These are phyloP conservation scores for Candida pini DNA, from an alignment of 805 yeast species.

Conservation along the genomic window DNA sequence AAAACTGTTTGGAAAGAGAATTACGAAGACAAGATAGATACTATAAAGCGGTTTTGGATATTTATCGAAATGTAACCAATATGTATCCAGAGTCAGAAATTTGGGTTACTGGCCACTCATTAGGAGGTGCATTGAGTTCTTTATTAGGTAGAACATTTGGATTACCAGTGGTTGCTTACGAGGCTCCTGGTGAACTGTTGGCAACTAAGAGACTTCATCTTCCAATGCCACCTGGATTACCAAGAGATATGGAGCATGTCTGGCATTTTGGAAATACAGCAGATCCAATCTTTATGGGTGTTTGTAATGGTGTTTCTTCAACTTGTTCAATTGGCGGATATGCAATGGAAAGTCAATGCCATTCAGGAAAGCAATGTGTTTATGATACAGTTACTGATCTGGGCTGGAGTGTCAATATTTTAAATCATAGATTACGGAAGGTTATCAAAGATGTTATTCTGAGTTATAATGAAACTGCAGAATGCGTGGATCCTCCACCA, in stretches of 20 bases:
- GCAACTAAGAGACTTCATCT: constrained; percentile 82
- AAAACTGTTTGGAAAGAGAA: constrained; percentile 76
- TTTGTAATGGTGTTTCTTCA: constrained; percentile 89
- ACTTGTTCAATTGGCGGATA: constrained; percentile 89
- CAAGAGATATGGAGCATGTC: constrained; percentile 68
- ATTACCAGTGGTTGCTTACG: constrained; percentile 81
- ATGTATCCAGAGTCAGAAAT: constrained; percentile 67
- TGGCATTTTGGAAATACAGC: constrained; percentile 98
- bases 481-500: constrained; percentile 69
- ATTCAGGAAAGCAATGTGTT: constrained; percentile 79
- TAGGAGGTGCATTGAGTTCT: constrained; percentile 84
- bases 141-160: constrained; percentile 87
- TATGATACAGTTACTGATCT: constrained; percentile 85
- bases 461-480: constrained; percentile 71
- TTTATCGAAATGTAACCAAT: constrained; percentile 64
- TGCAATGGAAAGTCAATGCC: constrained; percentile 96
- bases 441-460: constrained; percentile 78
- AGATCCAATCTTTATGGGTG: constrained; percentile 95
- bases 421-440: constrained; percentile 85
- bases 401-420: constrained; percentile 87
- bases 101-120: constrained; percentile 94
- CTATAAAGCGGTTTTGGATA: constrained; percentile 70
- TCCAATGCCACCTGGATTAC: constrained; percentile 90
- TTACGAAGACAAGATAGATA: constrained; percentile 71
- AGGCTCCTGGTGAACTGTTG: constrained; percentile 87